Base-by-base conservation (phyloP, 371 early-diverging fungal species). In the Apophysomyces variabilis region DNA sequence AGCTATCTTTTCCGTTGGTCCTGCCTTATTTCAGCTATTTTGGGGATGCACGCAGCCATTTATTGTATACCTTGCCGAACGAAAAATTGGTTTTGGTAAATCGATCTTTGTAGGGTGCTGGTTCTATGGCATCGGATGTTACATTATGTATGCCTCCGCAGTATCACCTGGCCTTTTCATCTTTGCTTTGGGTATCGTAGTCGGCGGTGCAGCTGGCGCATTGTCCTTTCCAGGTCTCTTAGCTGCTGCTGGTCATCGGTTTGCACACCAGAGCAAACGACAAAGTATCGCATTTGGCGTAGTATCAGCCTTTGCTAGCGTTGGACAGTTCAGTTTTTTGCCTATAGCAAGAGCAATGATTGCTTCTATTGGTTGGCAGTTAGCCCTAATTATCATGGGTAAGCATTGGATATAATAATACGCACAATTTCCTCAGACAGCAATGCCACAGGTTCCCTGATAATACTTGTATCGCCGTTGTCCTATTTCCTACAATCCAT, bases 211-310 rank as follows among this genome's bases (percentile, higher is more conserved):
- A 21, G 73, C 70, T 18, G 78, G 78, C 9, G 73, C 73, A 13
- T 73, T 67, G 46, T 70, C 71, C 4, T 78, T 75, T 21, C 75
- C 78, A 3, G 71, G 57, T n/a, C 66, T 75, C 0, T 46, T 78
- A 21, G 73, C 75, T 16, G 54, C 71, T 0, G 43, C 74, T 8
- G 78, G 78, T 1, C 66, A 75, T 57, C 68, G 71, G 16, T 72
- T 67, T 59, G 69, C 71, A 13, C 73, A 65, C 47, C 59, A 67
- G 0, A 71, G 71, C 16, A 66, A 69, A 38, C 46, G 65, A n/a
- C 78, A 75, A 57, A 67, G 64, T 5, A 61, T 75, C 32, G 73
- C 75, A 0, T 78, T 78, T 59, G 78, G 78, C n/a, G 65, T 78
- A 8, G 75, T 78, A 0, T 73, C 73, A 7, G 64, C 67, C 32